Percentiles rank a stretch among this genome's conserved stretches.
Conservation (phyloP, 768 basidiomycete species). For the Suillus subluteus region DNA sequence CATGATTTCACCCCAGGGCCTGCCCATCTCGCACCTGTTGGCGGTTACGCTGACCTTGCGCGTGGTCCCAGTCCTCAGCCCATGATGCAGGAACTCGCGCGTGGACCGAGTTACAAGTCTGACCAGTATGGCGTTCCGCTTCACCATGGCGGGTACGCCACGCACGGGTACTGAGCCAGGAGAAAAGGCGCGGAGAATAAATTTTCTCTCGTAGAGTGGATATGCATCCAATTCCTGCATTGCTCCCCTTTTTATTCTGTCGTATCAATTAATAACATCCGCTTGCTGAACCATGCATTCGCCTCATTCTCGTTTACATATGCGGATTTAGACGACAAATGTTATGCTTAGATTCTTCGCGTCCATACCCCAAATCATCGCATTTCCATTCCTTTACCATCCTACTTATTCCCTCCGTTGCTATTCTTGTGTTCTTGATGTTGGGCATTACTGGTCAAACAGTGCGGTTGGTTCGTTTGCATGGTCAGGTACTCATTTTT, state of each 20-base stretch:
- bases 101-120: constrained; percentile 48
- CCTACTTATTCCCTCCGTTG: not conserved
- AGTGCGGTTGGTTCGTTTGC: constrained; percentile 4
- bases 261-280: constrained; percentile 11
- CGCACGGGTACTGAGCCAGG: constrained; percentile 22
- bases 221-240: not conserved
- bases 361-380: constrained; percentile 3
- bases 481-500: not conserved
- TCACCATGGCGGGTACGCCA: constrained; percentile 47
- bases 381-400: not conserved
- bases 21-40: constrained; percentile 61
- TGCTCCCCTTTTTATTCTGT: constrained; percentile 1
- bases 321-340: constrained; percentile 7
- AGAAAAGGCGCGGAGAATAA: not conserved
- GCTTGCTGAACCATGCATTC: constrained; percentile 38
- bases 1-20: constrained; percentile 79
- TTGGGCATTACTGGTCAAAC: not conserved
- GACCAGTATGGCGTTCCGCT: constrained; percentile 60
- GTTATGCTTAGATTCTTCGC: constrained; percentile 9
- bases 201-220: not conserved
- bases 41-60: constrained; percentile 82
- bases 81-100: constrained; percentile 45
- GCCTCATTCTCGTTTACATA: constrained; percentile 10
- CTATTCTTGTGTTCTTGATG: constrained; percentile 11
- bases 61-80: constrained; percentile 76